A percentile compares a stretch with the other conserved stretches of the same genome.
These are phyloP conservation scores for Biscogniauxia marginata DNA, from an alignment of 2,329 filamentous ascomycete genomes.

Conservation along the genomic window DNA sequence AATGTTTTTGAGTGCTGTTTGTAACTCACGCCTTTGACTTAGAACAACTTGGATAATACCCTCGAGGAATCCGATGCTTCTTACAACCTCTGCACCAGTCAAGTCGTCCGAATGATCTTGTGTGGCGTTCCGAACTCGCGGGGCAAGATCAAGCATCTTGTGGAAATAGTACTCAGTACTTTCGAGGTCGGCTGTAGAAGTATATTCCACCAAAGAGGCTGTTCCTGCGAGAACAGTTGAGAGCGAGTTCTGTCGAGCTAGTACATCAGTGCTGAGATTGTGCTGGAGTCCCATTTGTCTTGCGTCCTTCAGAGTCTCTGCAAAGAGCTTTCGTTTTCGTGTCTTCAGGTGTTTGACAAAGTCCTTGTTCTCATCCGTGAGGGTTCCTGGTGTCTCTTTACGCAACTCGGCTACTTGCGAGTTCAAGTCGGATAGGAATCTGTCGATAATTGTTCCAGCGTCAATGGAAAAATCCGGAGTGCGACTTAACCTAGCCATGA, in stretches of 20 bases:
- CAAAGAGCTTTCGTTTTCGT: constrained; percentile 85
- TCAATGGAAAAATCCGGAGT: constrained; percentile 53
- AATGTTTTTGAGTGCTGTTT: constrained; percentile 38
- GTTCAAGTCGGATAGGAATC: constrained; percentile 68
- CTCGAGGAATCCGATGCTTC: constrained; percentile 84
- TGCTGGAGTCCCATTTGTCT: constrained; percentile 86
- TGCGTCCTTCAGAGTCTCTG: constrained; percentile 79
- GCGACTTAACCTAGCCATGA: constrained; percentile 67
- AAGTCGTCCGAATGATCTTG: constrained; percentile 82
- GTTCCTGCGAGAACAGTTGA: constrained; percentile 66
- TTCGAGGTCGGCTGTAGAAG: constrained; percentile 27
- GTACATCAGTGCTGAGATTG: constrained; percentile 72
- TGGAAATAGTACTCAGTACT: constrained; percentile 73
- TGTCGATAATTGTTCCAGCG: constrained; percentile 58
- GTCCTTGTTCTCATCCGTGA: constrained; percentile 85
- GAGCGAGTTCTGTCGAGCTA: constrained; percentile 71
- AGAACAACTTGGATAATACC: constrained; percentile 70
- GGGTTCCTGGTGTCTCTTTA: constrained; percentile 75
- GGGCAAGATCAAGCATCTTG: constrained; percentile 71
- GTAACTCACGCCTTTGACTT: constrained; percentile 55
- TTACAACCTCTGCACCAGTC: constrained; percentile 72
- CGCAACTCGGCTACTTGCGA: constrained; percentile 70
- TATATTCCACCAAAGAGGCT: constrained; percentile 37
- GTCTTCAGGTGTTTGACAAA: constrained; percentile 85
- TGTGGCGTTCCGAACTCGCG: constrained; percentile 63